Base-by-base conservation (phyloP, 2,329 filamentous ascomycete genomes). In the Kalmusia sp. region DNA sequence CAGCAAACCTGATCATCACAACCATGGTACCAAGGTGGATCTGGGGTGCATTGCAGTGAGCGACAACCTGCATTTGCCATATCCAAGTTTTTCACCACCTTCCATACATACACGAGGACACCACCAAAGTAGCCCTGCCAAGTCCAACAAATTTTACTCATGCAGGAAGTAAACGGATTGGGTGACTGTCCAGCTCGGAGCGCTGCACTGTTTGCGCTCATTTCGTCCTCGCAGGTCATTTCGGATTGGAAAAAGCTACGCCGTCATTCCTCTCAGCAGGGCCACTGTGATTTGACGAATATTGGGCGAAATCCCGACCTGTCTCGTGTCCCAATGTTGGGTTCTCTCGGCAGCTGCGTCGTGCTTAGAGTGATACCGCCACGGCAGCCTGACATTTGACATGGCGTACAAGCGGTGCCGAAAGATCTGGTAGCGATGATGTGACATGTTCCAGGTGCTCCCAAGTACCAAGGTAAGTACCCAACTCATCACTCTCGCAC, bases 21-120 rank as follows among this genome's bases (percentile, higher is more conserved):
- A 25, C 14, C 19, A 17, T 34, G 39, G 24, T 14, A 33, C 39
- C 31, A 44, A 43, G 25, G n/a, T 50, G 55, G 51, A 61, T 57
- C 53, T 57, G 59, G 55, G 57, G 57, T 61, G 55, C 59, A 61
- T 60, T 41, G 30, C 50, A 52, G 38, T 51, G 46, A 50, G 37
- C 22, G 49, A 39, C 57, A 37, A n/a, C 38, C 35, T 49, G 51
- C 45, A 40, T 48, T 48, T 22, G 35, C 37, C 48, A 33, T 34
- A 46, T 49, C 44, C 53, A 55, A 49, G 49, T 51, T 49, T 51
- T 47, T 43, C 25, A 22, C 37, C 30, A 34, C 34, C 51, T 58
- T 57, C 52, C 50, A 57, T 61, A 51, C 58, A 58, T 61, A 63
- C 55, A 64, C 55, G 58, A 61, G 35, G 48, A 59, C 62, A 63